Percentiles rank a stretch among this genome's conserved stretches.
These are phyloP conservation scores for Lotmaria passim DNA, from an alignment of 208 protist species.

Conservation along the genomic window DNA sequence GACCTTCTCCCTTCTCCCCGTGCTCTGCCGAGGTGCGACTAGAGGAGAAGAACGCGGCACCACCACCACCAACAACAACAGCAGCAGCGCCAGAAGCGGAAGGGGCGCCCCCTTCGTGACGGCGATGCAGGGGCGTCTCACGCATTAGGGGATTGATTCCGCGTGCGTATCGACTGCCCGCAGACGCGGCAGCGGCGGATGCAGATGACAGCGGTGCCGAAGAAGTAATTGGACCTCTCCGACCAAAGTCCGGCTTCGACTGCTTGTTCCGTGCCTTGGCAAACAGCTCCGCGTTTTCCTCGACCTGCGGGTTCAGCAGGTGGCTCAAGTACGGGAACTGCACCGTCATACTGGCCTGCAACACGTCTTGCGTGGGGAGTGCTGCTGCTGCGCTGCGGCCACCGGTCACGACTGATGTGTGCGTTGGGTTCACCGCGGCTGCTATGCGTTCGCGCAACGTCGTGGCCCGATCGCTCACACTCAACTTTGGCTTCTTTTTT, in stretches of 20 bases:
- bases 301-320: slow-evolving; percentile 67
- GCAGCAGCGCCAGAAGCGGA: no score
- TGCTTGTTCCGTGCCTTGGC: slow-evolving; percentile 30
- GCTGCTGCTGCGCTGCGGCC: no score
- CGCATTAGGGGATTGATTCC: slow-evolving; percentile 73
- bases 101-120: neutral
- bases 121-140: slow-evolving; percentile 40
- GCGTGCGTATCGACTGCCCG: slow-evolving; percentile 32
- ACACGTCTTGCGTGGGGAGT: slow-evolving; percentile 37
- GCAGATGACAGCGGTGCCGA: no score
- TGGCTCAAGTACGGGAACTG: slow-evolving; percentile 86
- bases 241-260: slow-evolving; percentile 24
- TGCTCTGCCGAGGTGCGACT: neutral
- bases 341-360: slow-evolving; percentile 65
- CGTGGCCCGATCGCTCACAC: neutral
- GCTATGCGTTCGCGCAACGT: slow-evolving; percentile 23
- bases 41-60: no score
- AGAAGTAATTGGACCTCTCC: slow-evolving; percentile 2
- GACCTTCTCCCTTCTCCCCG: neutral
- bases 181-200: slow-evolving; percentile 1
- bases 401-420: no score
- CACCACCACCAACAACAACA: no score
- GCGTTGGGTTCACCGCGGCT: slow-evolving; percentile 7
- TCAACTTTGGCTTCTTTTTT: neutral
- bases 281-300: slow-evolving; percentile 62